A percentile compares a stretch with the other conserved stretches of the same genome.
These are phyloP conservation scores for Dactylis glomerata DNA, from an alignment of 176 grass and related monocot species.

Conservation along the genomic window DNA sequence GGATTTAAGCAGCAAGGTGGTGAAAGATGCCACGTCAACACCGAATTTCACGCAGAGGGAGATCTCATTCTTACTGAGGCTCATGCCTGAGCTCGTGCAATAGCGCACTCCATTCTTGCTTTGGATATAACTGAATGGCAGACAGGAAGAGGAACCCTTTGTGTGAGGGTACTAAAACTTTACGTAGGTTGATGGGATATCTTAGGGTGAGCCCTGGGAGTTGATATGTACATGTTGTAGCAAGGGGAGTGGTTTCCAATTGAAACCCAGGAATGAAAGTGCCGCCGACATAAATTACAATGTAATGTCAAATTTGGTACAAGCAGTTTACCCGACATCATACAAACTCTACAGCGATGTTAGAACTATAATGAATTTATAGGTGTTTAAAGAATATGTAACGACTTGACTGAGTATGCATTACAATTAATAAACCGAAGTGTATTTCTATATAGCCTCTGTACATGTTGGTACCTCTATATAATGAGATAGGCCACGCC, in stretches of 20 bases:
- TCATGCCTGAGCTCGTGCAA: slow-evolving; percentile 84
- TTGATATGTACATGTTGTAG: neutral
- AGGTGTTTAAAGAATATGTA: no score
- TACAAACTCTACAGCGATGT: no score
- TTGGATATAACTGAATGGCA: neutral
- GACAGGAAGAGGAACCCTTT: slow-evolving; percentile 15
- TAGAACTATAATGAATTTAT: no score
- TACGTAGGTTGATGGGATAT: neutral
- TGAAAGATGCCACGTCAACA: neutral
- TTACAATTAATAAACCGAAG: no score
- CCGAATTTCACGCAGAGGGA: slow-evolving; percentile 73
- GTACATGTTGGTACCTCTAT: no score
- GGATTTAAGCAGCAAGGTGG: neutral
- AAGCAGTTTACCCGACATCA: no score
- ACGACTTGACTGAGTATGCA: no score
- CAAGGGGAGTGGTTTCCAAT: neutral
- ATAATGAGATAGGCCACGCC: no score
- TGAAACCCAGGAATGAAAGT: no score
- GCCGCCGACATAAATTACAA: no score
- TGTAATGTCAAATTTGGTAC: no score
- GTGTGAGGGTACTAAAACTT: neutral
- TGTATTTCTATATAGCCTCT: no score
- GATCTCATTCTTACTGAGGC: slow-evolving; percentile 83
- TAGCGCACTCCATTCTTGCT: neutral
- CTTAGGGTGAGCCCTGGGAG: neutral